A percentile compares a stretch with the other conserved stretches of the same genome.
phyloP scores from a whole-genome alignment of 2,329 filamentous ascomycete species.

The Diplodia sapinea region DNA sequence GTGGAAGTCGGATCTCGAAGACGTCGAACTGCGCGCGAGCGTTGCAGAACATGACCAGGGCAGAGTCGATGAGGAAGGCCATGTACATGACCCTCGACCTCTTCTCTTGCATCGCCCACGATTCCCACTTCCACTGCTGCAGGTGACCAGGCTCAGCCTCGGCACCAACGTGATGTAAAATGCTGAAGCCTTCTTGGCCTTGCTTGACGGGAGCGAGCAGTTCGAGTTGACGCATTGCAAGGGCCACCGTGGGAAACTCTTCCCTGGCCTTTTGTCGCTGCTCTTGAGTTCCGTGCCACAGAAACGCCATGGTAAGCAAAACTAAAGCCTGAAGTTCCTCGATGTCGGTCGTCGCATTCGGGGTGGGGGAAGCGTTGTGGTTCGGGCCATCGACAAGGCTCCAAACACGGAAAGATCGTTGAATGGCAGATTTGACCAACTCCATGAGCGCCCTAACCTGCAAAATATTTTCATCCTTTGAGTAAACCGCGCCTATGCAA shows the following conservation, averaged over 20 bases:
- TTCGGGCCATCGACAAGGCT: conserved; percentile 43
- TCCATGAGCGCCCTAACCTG: conserved; percentile 73
- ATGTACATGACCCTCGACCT: conserved; percentile 69
- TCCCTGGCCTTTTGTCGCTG: conserved; percentile 69
- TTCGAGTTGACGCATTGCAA: conserved; percentile 62
- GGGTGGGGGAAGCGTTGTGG: conserved; percentile 48
- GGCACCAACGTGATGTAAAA: conserved; percentile 63
- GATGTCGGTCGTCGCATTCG: conserved; percentile 51
- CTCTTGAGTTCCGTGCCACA: conserved; percentile 72
- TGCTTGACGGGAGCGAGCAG: conserved; percentile 61
- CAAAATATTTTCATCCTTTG: conserved; percentile 63
- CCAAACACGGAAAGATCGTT: conserved; percentile 62
- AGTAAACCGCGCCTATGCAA: conserved; percentile 77
- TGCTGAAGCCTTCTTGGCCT: conserved; percentile 59
- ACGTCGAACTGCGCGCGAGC: conserved; percentile 66
- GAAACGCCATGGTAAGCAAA: conserved; percentile 66
- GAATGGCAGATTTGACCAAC: conserved; percentile 63
- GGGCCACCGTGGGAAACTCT: conserved; percentile 63
- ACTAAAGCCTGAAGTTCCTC: conserved; percentile 72
- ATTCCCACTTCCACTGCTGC: conserved; percentile 66
- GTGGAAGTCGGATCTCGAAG: conserved; percentile 68
- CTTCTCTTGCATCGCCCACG: conserved; percentile 75
- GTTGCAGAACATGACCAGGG: conserved; percentile 75
- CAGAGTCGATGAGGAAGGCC: conserved; percentile 68
- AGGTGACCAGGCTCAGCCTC: conserved; percentile 35